Base-by-base conservation (phyloP, 306 rosid genomes). In the Mimosa bimucronata region DNA sequence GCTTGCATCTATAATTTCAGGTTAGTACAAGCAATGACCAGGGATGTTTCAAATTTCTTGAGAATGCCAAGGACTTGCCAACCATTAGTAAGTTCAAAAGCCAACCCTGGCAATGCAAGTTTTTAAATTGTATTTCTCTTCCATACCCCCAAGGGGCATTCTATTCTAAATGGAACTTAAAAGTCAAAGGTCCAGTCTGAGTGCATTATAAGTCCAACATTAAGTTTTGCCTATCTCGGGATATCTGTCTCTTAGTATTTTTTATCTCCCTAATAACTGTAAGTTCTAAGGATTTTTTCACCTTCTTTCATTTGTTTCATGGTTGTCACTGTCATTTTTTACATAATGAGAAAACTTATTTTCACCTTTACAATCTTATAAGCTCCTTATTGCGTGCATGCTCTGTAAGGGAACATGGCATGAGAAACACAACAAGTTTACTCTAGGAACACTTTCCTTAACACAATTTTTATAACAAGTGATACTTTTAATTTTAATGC, bases 51-150 rank as follows among this genome's bases (percentile, higher is more conserved):
- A 86, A 90, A 77, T 96, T 96, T 85, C 97, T 96, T 8, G 94
- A 96, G 85, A 87, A 88, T 78, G 92, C 90, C 1, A 93, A 96
- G 88, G 94, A 91, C 83, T 87, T 96, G 92, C 98, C 99, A 23
- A 93, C 90, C 79, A 87, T 96, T 80, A 91, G 99, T 96, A 89
- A 86, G 99, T 86, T 55, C 55, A 62, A 44, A 74, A 70, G 81
- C 46, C 25, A 53, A 64, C n/a, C 60, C 60, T 12, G 23, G 40
- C 9, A 34, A 28, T 66, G 18, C 71, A 40, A 53, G 40, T 71
- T 74, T 4, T 71, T 48, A 28, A 40, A 69, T 75, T 50, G 78
- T 41, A 40, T 21, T 29, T 21, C 75, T 79, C 19, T 79, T 41
- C 61, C 15, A 57, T 38, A 16, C 3, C 41, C 52, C 53, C 40